Base-by-base conservation (phyloP, 139 green algal species). In the Chlorella sp. region DNA sequence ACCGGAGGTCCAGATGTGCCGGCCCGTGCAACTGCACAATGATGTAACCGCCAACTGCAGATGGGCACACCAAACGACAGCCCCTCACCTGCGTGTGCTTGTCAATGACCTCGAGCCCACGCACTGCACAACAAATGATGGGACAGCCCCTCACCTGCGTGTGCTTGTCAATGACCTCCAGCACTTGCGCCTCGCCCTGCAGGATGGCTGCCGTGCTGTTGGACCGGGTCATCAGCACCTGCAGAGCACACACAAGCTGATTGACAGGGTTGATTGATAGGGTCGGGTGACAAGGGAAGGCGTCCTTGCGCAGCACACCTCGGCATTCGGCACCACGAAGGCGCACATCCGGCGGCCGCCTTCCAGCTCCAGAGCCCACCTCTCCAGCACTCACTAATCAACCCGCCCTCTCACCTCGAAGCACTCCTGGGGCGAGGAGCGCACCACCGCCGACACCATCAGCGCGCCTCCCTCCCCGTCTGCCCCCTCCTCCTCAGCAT, bases 371-470 rank as follows among this genome's bases (percentile, higher is more conserved):
- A 19, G 28, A 38, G 28, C 62, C 13, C 16, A 34, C 7, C n/a
- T n/a, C n/a, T n/a, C n/a, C n/a, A n/a, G n/a, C n/a, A n/a, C n/a
- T n/a, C n/a, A n/a, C n/a, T n/a, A 13, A 2, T 32, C 65, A 44
- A 11, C 56, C 40, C 41, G 0, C 19, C 30, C 32, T 1, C 70
- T 30, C 76, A 89, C 88, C 64, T 86, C 82, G 68, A 91, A 90
- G 68, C 78, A 82, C 60, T 90, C 81, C 30, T 82, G 40, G 0
- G 90, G 90, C 4, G 84, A 72, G 38, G 84, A 65, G 13, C 86
- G 84, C 51, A 93, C 90, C 9, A 92, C 85, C 26, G 81, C 81
- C 20, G 83, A 89, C 60, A 92, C 86, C 90, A 93, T 93, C 48
- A 91, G 64, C 2, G 88, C 90, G 14, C 88, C 90, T 38, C 90